phyloP scores from a whole-genome alignment of 768 basidiomycete species.

The Macrolepiota fuliginosa region DNA sequence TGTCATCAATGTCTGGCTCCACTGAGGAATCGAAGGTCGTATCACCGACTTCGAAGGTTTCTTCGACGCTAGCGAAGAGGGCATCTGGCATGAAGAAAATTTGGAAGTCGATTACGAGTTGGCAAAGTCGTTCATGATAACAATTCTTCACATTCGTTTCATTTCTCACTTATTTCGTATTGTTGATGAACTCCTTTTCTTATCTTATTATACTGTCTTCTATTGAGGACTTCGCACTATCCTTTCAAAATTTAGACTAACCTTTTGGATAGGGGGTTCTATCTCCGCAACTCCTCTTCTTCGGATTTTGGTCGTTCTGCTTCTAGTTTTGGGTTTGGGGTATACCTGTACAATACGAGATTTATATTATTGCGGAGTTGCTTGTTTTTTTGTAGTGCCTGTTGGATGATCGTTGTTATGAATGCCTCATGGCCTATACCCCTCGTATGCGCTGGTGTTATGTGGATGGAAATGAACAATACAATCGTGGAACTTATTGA shows the following conservation, averaged over 20 bases:
- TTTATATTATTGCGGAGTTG: no score
- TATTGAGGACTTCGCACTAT: background rate
- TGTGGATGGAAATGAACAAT: no score
- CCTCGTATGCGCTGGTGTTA: no score
- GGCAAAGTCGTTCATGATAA: background rate
- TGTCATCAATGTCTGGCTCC: background rate
- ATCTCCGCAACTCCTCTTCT: background rate
- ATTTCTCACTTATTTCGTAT: background rate
- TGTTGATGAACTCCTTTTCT: background rate
- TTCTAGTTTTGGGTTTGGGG: no score
- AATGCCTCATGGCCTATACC: no score
- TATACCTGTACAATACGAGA: no score
- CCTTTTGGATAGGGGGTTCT: background rate
- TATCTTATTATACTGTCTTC: background rate
- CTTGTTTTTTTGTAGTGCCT: no score
- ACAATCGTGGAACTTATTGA: no score
- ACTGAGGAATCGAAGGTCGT: background rate
- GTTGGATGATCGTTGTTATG: no score
- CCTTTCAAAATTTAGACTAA: background rate
- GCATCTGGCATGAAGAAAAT: background rate
- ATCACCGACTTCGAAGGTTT: background rate
- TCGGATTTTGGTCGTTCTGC: no score
- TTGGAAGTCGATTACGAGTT: constrained; percentile 1
- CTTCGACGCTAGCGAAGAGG: background rate
- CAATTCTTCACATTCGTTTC: background rate